phyloP scores from a whole-genome alignment of 192 early-diverging fungal species.

The Coemansia reversa region DNA sequence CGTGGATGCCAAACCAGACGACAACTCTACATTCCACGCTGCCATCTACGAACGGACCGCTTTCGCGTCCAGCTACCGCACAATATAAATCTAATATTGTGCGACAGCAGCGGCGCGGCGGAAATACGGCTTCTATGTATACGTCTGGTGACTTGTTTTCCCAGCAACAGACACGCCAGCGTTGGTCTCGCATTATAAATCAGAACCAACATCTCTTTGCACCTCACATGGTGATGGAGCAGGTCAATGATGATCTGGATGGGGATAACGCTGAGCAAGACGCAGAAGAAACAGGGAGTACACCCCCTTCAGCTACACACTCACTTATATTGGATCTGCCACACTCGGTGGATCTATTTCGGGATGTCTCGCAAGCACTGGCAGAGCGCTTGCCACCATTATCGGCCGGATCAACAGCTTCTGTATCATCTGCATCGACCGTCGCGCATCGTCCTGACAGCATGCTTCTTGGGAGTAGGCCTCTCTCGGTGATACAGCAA shows the following conservation, averaged over 20 bases:
- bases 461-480: conserved; percentile 9
- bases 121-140: conserved; percentile 24
- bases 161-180: conserved; percentile 36
- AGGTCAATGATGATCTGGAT: not conserved
- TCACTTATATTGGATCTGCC: conserved; percentile 41
- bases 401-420: conserved; percentile 26
- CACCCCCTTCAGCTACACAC: conserved; percentile 4
- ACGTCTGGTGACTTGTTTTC: conserved; percentile 25
- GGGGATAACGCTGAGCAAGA: conserved; percentile 2
- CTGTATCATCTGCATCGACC: conserved; percentile 26
- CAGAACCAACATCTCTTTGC: conserved; percentile 51
- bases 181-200: conserved; percentile 48
- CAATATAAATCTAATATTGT: not conserved
- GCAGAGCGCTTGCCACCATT: conserved; percentile 35
- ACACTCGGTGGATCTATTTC: conserved; percentile 35
- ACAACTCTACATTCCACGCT: no score
- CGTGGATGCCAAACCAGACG: not conserved
- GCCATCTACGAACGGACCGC: not conserved
- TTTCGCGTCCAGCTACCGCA: conserved; percentile 13
- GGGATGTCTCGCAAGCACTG: conserved; percentile 44
- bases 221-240: conserved; percentile 11
- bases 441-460: conserved; percentile 16
- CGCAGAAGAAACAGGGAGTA: not conserved
- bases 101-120: not conserved
- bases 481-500: conserved; percentile 21